Conservation (phyloP, 345 rosid species). For the Gynandropsis gynandra region DNA sequence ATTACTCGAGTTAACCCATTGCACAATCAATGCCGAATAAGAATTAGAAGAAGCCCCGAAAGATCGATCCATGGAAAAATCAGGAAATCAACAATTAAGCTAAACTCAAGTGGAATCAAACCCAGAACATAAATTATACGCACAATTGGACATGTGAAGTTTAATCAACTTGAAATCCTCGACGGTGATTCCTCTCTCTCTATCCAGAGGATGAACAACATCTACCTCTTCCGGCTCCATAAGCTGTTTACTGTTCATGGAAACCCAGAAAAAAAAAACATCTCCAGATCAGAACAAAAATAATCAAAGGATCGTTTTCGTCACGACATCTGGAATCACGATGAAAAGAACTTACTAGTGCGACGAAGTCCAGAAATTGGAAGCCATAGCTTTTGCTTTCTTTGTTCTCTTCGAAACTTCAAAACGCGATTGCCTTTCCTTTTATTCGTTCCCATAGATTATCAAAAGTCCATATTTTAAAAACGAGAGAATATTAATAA, state of each 20-base stretch:
- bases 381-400: slow-evolving; percentile 42
- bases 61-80: slow-evolving; percentile 1
- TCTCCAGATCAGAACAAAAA: not conserved
- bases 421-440: not conserved
- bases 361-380: slow-evolving; percentile 94
- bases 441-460: not conserved
- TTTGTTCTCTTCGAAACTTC: slow-evolving; percentile 4
- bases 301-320: not conserved
- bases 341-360: slow-evolving; percentile 43
- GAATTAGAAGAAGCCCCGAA: slow-evolving; percentile 3
- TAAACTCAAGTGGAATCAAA: not conserved
- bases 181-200: slow-evolving; percentile 67
- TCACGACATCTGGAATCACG: not conserved
- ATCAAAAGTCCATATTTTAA: too few species aligned
- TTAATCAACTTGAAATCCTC: slow-evolving; percentile 89
- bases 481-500: too few species aligned
- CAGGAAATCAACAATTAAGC: not conserved
- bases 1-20: not conserved
- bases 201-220: slow-evolving; percentile 63
- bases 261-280: slow-evolving; percentile 13
- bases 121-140: not conserved
- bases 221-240: slow-evolving; percentile 78
- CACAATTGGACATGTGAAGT: slow-evolving; percentile 80
- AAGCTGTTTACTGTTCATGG: slow-evolving; percentile 61
- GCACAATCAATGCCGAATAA: not conserved